Evolutionary conservation across 2,329 filamentous ascomycete species (phyloP), one percentile per base, ranked within the genome.

Genomic region (Ceratocystis colombiana): DNA sequence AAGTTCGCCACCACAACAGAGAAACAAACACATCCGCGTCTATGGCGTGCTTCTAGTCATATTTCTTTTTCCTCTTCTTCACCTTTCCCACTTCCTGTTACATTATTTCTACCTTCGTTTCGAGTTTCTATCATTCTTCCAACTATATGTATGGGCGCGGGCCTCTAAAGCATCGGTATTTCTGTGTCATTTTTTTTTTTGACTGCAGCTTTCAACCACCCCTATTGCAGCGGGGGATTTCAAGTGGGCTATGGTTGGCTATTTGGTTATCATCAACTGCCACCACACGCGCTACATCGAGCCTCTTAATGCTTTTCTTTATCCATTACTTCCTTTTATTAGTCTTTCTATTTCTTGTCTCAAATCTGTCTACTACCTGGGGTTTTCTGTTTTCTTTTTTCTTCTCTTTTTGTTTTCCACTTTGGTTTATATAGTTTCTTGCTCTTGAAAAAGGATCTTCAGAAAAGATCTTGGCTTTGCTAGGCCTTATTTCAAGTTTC

Each of bases 51-150:
- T 65, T 22, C 46, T 61, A 53, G 61, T 66, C n/a, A 64, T 62
- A 53, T 53, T 65, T 66, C 44, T 46, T 37, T 57, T 45, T 62
- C 25, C n/a, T 61, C 61, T 45, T 30, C 33, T 59, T 66, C 45
- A 61, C 45, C 6, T 37, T 59, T 30, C 15, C 41, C 44, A 48
- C 25, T 63, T 63, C 61, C 61, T 63, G 61, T 48, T 46, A 55
- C 61, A 63, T 63, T 50, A 63, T 63, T 63, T 63, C 61, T 37
- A 62, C 61, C 61, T 63, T 63, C 61, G 44, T 63, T 63, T 50
- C 41, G 22, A 63, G 61, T 63, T n/a, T 48, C 44, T 63, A 63
- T 63, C 44, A 46, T 63, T 59, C 55, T 33, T 63, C 61, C 44
- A 63, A 50, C 61, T 50, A 48, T 48, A n/a, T 63, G 45, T 63